These are phyloP conservation scores for Chlorophyllum brunneum DNA, from an alignment of 768 basidiomycete genomes.

Conservation along the genomic window DNA sequence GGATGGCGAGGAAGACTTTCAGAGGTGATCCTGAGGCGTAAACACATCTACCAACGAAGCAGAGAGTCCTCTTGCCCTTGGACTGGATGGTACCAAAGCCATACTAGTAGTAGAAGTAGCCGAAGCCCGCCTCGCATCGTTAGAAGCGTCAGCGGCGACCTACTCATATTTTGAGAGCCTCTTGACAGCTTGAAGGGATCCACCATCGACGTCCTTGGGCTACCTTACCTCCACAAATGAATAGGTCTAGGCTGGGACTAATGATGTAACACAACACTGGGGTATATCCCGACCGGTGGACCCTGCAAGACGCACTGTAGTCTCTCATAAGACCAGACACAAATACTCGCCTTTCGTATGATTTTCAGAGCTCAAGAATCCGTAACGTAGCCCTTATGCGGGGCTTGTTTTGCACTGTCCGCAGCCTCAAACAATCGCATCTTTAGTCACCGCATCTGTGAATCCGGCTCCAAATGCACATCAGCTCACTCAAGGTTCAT, in stretches of 20 bases:
- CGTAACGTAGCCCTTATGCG: no score
- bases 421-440: no score
- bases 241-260: not conserved
- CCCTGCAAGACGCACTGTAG: not conserved
- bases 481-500: no score
- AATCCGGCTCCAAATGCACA: no score
- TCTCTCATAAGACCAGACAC: not conserved
- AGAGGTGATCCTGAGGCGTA: conserved; percentile 28
- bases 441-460: no score
- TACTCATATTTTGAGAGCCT: conserved; percentile 72
- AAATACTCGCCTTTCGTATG: no score
- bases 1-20: conserved; percentile 48
- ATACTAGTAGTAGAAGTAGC: conserved; percentile 6
- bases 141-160: conserved; percentile 42
- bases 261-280: not conserved
- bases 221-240: no score
- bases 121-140: not conserved
- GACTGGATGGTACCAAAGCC: conserved; percentile 26
- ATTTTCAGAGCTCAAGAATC: no score
- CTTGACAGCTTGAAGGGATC: conserved; percentile 59
- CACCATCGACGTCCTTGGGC: conserved; percentile 52
- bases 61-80: conserved; percentile 37
- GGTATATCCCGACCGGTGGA: no score
- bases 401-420: no score
- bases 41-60: conserved; percentile 26